Percentiles rank a stretch among this genome's conserved stretches.
These are phyloP conservation scores for Blastocystis sp. DNA, from an alignment of 352 stramenopile genomes.

Conservation along the genomic window DNA sequence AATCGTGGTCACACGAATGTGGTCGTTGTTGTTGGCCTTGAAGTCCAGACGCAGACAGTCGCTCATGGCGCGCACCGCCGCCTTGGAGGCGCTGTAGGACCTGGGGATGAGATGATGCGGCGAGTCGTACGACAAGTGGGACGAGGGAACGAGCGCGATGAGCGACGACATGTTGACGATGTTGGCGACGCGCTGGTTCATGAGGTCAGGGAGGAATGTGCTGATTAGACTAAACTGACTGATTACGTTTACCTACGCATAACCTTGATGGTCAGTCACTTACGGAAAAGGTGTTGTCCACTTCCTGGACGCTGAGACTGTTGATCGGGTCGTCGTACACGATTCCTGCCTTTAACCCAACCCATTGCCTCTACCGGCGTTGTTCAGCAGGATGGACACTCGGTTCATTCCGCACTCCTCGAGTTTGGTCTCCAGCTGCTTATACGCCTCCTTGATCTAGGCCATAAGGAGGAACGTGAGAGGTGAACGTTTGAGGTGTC, in stretches of 20 bases:
- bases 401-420: background rate
- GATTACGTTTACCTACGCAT: slow-evolving; percentile 5
- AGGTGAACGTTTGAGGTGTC: background rate
- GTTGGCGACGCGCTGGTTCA: slow-evolving; percentile 31
- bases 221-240: slow-evolving; percentile 41
- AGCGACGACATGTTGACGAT: slow-evolving; percentile 63
- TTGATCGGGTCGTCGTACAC: slow-evolving; percentile 18
- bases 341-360: background rate
- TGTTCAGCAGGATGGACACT: slow-evolving; percentile 57
- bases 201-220: slow-evolving; percentile 44
- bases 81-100: slow-evolving; percentile 42
- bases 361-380: slow-evolving; percentile 12
- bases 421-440: background rate
- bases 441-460: slow-evolving; percentile 32
- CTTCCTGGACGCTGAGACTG: background rate
- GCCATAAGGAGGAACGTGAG: background rate
- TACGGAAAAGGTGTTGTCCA: slow-evolving; percentile 36
- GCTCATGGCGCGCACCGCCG: slow-evolving; percentile 24
- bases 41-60: slow-evolving; percentile 49
- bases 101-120: background rate
- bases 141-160: slow-evolving; percentile 22
- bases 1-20: slow-evolving; percentile 57
- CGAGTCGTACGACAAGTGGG: slow-evolving; percentile 9
- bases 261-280: background rate
- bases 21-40: slow-evolving; percentile 10